Percentiles rank a stretch among this genome's conserved stretches.
Evolutionary conservation across 2,329 filamentous ascomycete genomes (phyloP).

Genomic region (Aspergillus ochraceus): DNA sequence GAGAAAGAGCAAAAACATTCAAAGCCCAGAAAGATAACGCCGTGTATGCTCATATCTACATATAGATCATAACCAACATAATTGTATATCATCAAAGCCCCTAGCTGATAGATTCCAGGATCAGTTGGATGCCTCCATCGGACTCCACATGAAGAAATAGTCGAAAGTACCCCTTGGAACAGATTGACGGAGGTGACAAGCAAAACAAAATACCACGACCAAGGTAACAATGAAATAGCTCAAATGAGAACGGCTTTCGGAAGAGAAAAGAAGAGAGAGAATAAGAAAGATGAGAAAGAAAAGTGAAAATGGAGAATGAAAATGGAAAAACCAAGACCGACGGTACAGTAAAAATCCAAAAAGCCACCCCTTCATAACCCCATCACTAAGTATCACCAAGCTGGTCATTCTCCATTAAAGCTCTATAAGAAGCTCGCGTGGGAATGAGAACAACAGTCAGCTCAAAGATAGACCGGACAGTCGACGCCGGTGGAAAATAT

Average conservation of each 20-base stretch:
- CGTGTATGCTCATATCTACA: conserved; percentile 45
- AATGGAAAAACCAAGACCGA: conserved; percentile 15
- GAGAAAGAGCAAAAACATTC: conserved; percentile 7
- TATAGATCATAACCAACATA: conserved; percentile 33
- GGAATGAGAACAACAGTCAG: conserved; percentile 10
- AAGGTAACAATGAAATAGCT: conserved; percentile 18
- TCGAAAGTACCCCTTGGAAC: conserved; percentile 25
- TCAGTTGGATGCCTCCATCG: conserved; percentile 24
- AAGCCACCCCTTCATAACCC: conserved; percentile 32
- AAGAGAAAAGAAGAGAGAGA: conserved; percentile 15
- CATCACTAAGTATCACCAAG: conserved; percentile 19
- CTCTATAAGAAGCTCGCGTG: conserved; percentile 9
- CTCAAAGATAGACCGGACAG: conserved; percentile 10
- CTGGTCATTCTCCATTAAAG: conserved; percentile 21
- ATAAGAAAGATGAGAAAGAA: conserved; percentile 15
- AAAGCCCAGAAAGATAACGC: conserved; percentile 32
- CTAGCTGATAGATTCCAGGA: conserved; percentile 21
- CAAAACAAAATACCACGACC: conserved; percentile 16
- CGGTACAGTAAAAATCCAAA: conserved; percentile 23
- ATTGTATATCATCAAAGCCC: conserved; percentile 34
- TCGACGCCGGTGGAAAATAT: conserved; percentile 13
- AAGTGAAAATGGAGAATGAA: neutral
- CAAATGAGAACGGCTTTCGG: conserved; percentile 13
- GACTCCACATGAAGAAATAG: conserved; percentile 27
- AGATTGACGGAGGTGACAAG: conserved; percentile 18